Conservation (phyloP, 768 basidiomycete genomes). For the Tremella fuciformis region DNA sequence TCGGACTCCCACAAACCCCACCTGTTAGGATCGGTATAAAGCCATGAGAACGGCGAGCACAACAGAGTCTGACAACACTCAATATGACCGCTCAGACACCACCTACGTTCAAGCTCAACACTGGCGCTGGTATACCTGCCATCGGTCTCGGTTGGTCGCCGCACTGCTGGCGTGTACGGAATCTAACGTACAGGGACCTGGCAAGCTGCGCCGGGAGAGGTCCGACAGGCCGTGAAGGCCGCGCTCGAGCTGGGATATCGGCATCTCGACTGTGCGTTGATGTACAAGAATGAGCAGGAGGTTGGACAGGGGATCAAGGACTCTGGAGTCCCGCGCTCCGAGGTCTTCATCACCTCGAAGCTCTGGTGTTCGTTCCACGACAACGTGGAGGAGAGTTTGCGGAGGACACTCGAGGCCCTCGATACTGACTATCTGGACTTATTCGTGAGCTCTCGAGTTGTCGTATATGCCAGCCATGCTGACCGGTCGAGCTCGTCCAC, state of each 20-base stretch:
- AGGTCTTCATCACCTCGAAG: slow-evolving; percentile 71
- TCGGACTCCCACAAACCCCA: too few species aligned
- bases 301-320: slow-evolving; percentile 77
- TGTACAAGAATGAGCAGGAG: slow-evolving; percentile 74
- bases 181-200: slow-evolving; percentile 62
- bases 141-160: slow-evolving; percentile 60
- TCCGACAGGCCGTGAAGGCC: slow-evolving; percentile 68
- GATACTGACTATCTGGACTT: slow-evolving; percentile 75
- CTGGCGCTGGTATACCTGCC: slow-evolving; percentile 70
- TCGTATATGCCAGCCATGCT: too few species aligned
- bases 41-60: too few species aligned
- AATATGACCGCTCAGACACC: slow-evolving; percentile 53
- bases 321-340: slow-evolving; percentile 67
- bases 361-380: slow-evolving; percentile 58
- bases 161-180: not conserved
- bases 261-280: slow-evolving; percentile 60
- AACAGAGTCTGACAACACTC: too few species aligned
- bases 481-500: slow-evolving; percentile 55
- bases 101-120: slow-evolving; percentile 64
- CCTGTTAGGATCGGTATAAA: too few species aligned
- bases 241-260: slow-evolving; percentile 73
- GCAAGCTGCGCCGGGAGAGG: slow-evolving; percentile 68
- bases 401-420: slow-evolving; percentile 66
- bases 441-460: too few species aligned
- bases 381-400: slow-evolving; percentile 62